Evolutionary conservation across 2,329 filamentous ascomycete genomes (phyloP), one percentile per base, ranked within the genome.

Genomic region (Aspergillus fumigatiaffinis): DNA sequence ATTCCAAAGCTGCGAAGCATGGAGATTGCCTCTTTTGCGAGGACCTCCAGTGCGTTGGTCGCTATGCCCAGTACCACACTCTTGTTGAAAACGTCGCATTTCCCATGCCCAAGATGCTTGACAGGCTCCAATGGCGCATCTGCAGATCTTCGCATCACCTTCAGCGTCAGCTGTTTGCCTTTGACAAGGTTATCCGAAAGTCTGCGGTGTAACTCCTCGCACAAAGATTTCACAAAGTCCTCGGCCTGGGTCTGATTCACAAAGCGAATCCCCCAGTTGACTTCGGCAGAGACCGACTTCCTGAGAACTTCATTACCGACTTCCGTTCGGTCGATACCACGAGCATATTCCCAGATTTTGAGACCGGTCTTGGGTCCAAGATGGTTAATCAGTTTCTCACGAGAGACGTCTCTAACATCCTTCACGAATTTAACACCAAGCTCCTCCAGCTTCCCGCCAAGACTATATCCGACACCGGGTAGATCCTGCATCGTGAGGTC

Each of bases 181-280:
- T 89, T 95, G 53, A 97, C 91, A 29, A 87, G 82, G 70, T 97
- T 91, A 62, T 92, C 90, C 23, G 92, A 69, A 20, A 99, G 77
- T 1, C 94, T 84, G 55, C 87, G 88, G 65, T 92, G 87, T 6
- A 99, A 77, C 73, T 99, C 94, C 55, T 87, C 87, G 68, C 90
- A 94, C 0, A 99, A 78, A 63, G 90, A 94, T 60, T 85, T 79
- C 29, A 97, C 83, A 71, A 99, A 99, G 62, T 95, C 91, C 58
- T 97, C 93, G 0, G 92, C 92, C 73, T 99, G 93, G n/a, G 85
- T 82, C 68, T 97, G 91, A 59, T 84, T 95, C 64, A 94, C 86
- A 70, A 99, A 99, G 5, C 94, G 87, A 55, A 99, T 96, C 2
- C 95, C 94, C 94, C 94, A 99, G 67, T 94, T 99, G 60, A 99